Conservation (phyloP, 768 basidiomycete species). For the Mycena maculata region DNA sequence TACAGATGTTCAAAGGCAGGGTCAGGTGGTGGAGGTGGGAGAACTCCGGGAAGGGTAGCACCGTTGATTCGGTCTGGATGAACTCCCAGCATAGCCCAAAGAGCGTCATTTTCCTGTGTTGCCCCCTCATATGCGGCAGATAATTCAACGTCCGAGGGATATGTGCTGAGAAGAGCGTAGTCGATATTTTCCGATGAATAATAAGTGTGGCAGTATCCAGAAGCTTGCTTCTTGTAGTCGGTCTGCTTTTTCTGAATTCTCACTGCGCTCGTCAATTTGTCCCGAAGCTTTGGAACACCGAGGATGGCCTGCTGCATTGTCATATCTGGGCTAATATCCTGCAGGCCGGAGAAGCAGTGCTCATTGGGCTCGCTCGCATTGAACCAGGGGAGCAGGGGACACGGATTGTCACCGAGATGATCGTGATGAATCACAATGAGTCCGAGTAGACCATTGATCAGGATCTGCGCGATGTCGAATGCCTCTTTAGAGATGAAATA, state of each 20-base stretch:
- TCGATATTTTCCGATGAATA: conserved; percentile 9
- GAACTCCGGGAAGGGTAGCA: not conserved
- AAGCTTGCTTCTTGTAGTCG: conserved; percentile 15
- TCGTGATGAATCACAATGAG: conserved; percentile 42
- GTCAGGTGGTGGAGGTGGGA: not conserved
- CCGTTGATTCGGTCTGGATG: not conserved
- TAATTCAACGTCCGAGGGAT: conserved; percentile 13
- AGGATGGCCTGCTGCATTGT: conserved; percentile 6
- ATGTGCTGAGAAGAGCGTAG: conserved; percentile 1
- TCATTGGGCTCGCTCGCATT: conserved; percentile 15
- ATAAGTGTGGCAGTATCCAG: conserved; percentile 20
- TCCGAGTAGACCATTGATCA: conserved; percentile 37
- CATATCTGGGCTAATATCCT: not conserved
- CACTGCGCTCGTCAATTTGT: not conserved
- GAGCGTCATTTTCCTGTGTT: conserved; percentile 7
- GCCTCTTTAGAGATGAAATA: conserved; percentile 43
- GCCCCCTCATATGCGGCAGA: not conserved
- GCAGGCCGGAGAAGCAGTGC: conserved; percentile 12
- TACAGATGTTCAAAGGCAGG: not conserved
- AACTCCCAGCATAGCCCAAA: conserved; percentile 13
- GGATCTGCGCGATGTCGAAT: conserved; percentile 35
- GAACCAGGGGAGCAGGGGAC: conserved; percentile 17
- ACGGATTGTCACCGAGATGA: not conserved
- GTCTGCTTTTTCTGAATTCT: not conserved
- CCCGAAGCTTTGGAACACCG: conserved; percentile 1